A percentile compares a stretch with the other conserved stretches of the same genome.
These are phyloP conservation scores for Aspergillus coremiiformis DNA, from an alignment of 495 filamentous ascomycete species.

Conservation along the genomic window DNA sequence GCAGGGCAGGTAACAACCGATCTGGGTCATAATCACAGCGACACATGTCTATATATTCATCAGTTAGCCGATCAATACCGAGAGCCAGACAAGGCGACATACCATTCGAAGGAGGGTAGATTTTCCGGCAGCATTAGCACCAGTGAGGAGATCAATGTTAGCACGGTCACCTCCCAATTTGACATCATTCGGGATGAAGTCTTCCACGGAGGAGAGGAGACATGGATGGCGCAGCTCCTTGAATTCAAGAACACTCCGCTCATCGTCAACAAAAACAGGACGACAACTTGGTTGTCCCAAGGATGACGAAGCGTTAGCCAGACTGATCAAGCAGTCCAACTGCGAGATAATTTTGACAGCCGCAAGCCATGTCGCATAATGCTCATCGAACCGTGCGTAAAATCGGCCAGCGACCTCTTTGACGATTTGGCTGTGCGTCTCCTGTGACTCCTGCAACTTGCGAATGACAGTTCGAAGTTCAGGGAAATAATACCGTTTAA, in stretches of 20 bases:
- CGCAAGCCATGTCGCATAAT: slow-evolving; percentile 81
- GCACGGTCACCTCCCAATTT: slow-evolving; percentile 70
- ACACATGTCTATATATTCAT: slow-evolving; percentile 64
- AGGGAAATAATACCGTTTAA: slow-evolving; percentile 91
- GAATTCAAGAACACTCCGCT: slow-evolving; percentile 82
- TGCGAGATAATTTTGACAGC: slow-evolving; percentile 83
- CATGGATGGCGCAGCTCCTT: slow-evolving; percentile 91
- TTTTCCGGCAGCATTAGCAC: slow-evolving; percentile 96
- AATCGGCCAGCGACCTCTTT: slow-evolving; percentile 80
- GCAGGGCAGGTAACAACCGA: slow-evolving; percentile 89
- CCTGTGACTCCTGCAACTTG: slow-evolving; percentile 84
- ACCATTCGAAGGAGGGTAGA: slow-evolving; percentile 98
- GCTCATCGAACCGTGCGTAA: slow-evolving; percentile 77
- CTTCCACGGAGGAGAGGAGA: slow-evolving; percentile 76
- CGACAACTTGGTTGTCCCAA: slow-evolving; percentile 85
- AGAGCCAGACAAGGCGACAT: slow-evolving; percentile 19
- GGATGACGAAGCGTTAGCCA: slow-evolving; percentile 77
- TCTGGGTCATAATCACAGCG: slow-evolving; percentile 97
- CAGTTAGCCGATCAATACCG: not conserved
- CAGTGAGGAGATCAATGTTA: slow-evolving; percentile 89
- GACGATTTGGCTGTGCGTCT: slow-evolving; percentile 87
- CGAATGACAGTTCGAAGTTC: slow-evolving; percentile 76
- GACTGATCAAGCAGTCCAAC: slow-evolving; percentile 88
- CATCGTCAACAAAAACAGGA: slow-evolving; percentile 74
- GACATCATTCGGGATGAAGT: slow-evolving; percentile 97